Conservation (phyloP, 495 filamentous ascomycete genomes). For the Coniosporium apollinis region DNA sequence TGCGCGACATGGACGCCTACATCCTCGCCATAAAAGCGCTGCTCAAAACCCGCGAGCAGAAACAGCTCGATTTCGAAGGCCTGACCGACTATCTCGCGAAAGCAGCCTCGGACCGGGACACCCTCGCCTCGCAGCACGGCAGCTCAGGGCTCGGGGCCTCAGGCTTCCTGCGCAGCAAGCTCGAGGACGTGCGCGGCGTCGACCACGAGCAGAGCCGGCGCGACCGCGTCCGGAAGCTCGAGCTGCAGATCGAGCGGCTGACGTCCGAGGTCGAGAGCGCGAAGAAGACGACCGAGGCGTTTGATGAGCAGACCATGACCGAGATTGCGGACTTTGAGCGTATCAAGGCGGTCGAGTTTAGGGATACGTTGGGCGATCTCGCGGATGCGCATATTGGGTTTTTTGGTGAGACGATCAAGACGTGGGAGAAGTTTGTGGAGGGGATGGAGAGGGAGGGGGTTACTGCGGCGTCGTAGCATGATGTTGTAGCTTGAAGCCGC, state of each 20-base stretch:
- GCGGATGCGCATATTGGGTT: constrained; percentile 80
- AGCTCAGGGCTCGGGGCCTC: constrained; percentile 44
- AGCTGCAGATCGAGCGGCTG: constrained; percentile 78
- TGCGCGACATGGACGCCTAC: constrained; percentile 90
- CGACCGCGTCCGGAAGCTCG: constrained; percentile 74
- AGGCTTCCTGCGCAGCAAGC: constrained; percentile 84
- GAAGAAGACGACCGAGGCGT: constrained; percentile 64
- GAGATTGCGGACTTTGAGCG: constrained; percentile 90
- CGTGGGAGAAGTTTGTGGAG: constrained; percentile 76
- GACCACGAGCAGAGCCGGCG: constrained; percentile 85
- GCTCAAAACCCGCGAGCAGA: constrained; percentile 87
- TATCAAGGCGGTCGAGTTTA: constrained; percentile 88
- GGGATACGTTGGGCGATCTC: constrained; percentile 62
- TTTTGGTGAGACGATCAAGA: constrained; percentile 59
- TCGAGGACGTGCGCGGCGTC: constrained; percentile 92
- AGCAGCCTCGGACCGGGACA: constrained; percentile 73
- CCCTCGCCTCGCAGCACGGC: constrained; percentile 46
- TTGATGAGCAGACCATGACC: constrained; percentile 84
- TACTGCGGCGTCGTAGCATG: no score
- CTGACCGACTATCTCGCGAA: constrained; percentile 91
- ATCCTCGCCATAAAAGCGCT: constrained; percentile 67
- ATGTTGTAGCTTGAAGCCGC: no score
- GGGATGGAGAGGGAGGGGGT: constrained; percentile 67
- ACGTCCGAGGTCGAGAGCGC: constrained; percentile 77
- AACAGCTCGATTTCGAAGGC: constrained; percentile 93